Evolutionary conservation across 1,284 basidiomycete species (phyloP).

Genomic region (Phellinidium pouzarii): DNA sequence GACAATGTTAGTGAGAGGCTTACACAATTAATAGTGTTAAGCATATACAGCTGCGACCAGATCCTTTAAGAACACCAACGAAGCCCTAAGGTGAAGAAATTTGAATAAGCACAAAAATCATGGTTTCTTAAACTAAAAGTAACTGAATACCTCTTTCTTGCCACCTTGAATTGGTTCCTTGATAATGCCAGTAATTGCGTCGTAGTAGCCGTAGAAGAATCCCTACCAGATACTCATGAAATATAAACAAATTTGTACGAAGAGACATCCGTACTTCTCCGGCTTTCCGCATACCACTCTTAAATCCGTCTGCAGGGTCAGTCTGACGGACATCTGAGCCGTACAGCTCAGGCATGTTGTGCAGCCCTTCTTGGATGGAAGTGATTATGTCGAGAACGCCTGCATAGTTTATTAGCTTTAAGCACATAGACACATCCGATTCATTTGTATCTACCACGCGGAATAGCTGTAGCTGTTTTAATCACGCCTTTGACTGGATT

Average conservation of each 20-base stretch:
- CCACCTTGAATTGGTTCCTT: constrained; percentile 42
- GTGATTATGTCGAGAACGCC: constrained; percentile 39
- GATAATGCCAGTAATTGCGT: constrained; percentile 49
- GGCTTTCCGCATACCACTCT: constrained; percentile 40
- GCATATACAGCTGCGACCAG: constrained; percentile 40
- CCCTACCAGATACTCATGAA: constrained; percentile 21
- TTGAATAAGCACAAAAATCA: background rate
- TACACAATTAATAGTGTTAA: constrained; percentile 11
- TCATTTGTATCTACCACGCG: constrained; percentile 28
- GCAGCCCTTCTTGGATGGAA: constrained; percentile 39
- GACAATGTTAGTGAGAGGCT: background rate
- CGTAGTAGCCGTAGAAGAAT: constrained; percentile 38
- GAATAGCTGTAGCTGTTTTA: constrained; percentile 38
- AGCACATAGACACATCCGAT: constrained; percentile 1
- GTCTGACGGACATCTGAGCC: constrained; percentile 36
- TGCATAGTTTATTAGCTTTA: constrained; percentile 18
- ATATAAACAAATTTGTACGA: background rate
- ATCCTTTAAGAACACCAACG: constrained; percentile 42
- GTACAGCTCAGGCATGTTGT: constrained; percentile 39
- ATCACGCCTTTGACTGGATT: constrained; percentile 38
- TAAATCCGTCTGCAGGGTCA: constrained; percentile 36
- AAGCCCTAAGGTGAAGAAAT: constrained; percentile 30
- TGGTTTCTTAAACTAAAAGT: background rate
- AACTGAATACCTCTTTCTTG: constrained; percentile 36
- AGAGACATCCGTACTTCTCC: constrained; percentile 30